Evolutionary conservation across 306 rosid genomes (phyloP), one percentile per base, ranked within the genome.

Genomic region (Citrullus mucosospermus): DNA sequence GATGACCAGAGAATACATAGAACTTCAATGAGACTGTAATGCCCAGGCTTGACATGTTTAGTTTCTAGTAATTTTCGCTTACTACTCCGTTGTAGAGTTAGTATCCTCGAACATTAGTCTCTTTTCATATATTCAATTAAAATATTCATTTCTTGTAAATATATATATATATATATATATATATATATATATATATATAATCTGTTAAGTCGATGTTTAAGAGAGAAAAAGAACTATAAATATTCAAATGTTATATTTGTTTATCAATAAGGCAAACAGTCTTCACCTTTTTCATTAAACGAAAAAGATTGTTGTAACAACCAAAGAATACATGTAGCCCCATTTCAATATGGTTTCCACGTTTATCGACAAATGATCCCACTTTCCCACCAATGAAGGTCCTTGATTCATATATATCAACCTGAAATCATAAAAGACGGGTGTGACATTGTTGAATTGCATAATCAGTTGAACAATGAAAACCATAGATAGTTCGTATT

Each of bases 321-420:
- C 99, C 99, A 53, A 95, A 95, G 89, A 95, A 95, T 76, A 95
- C 99, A 70, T 95, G 99, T 72, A 95, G 85, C 83, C 99, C 99
- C 99, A 95, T 95, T 85, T 95, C 99, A 81, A 95, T 90, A 85
- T 95, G 97, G 80, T 95, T 95, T 76, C 99, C 99, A 63, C 78
- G 82, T 83, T 70, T 91, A 85, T 95, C 99, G 75, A 95, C 96
- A 80, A 95, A 95, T 30, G 99, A 95, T 55, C 97, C 99, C 79
- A 95, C 99, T 90, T 95, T 95, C 43, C 99, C 99, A 34, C 99
- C 99, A 59, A 92, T 91, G 79, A 95, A 95, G 74, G 91, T 4
- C 81, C 97, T 89, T 3, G 97, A 95, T 76, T 95, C 99, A 20
- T 89, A 95, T 78, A 95, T 90, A 87, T 95, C 99, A 84, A 95